Base-by-base conservation (phyloP, 768 basidiomycete species). In the Ramaria sp. region DNA sequence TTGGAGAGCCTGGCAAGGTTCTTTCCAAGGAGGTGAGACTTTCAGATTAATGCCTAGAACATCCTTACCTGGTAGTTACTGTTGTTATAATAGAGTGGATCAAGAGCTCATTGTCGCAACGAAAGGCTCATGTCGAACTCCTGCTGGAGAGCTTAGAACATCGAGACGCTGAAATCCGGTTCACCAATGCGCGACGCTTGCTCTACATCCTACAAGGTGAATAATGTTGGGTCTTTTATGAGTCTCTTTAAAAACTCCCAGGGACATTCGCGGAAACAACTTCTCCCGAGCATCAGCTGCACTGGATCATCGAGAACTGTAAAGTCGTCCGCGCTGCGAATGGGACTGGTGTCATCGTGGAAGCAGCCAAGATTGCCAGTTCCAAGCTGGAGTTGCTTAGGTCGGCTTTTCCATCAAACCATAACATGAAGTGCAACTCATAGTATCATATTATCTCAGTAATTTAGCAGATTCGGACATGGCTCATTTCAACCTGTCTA, bases 261-360 rank as follows among this genome's bases (percentile, higher is more conserved):
- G 92, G 92, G 34, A 87, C 88, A 4, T 96, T 95, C 63, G 85
- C 83, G 3, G 93, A 96, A 66, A 90, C 92, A 0, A 79, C 80
- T 9, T 91, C 91, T 20, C 88, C 92, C 0, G 92, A 98, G 64
- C 85, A 95, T 65, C 95, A 99, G 65, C 71, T 98, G 37, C 89
- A 93, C 59, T 93, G 92, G 85, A 88, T 99, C 61, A 86, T 94
- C 57, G 86, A 95, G 67, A 95, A 97, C 65, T 88, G 87, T 65
- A 90, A 87, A 65, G 73, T 88, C 18, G 83, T 98, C 1, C 79
- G 92, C 48, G 73, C 77, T 20, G 84, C 84, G 0, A 90, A 95
- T 67, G 94, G 93, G 18, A 70, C 97, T 28, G 81, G 78, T 61
- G 79, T 76, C 56, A 85, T 97, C 20, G 77, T 95, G 15, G 83